phyloP scores from a whole-genome alignment of 75 land plant genomes.

The Larix kaempferi region DNA sequence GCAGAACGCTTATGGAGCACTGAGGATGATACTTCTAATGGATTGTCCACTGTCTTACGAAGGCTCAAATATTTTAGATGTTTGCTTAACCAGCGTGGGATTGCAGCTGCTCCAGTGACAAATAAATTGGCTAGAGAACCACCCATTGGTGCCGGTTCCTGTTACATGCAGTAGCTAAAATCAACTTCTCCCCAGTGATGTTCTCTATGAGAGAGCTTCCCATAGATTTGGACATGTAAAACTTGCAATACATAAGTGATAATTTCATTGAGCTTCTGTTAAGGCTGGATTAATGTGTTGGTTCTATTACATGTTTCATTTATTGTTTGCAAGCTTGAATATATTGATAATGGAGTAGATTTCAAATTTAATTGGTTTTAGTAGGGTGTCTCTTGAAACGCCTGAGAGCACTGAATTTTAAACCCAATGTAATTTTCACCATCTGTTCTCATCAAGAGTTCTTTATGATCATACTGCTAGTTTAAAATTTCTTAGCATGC shows the following conservation, averaged over 20 bases:
- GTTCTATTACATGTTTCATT: neutral
- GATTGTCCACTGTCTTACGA: conserved; percentile 30
- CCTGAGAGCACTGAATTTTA: neutral
- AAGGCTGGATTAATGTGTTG: neutral
- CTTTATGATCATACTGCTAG: neutral
- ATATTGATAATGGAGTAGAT: neutral
- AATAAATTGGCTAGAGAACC: conserved; percentile 44
- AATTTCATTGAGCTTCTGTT: neutral
- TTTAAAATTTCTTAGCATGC: neutral
- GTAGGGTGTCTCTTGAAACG: neutral
- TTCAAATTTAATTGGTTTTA: neutral
- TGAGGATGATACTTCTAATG: conserved; percentile 31
- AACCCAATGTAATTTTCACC: neutral
- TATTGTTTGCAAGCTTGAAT: neutral
- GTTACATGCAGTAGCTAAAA: conserved; percentile 53
- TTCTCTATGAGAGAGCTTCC: neutral
- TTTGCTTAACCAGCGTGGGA: conserved; percentile 68
- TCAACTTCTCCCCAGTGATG: neutral
- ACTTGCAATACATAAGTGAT: neutral
- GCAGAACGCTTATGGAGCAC: conserved; percentile 90
- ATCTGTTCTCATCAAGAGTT: neutral
- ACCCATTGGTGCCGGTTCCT: conserved; percentile 79
- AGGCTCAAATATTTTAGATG: conserved; percentile 78
- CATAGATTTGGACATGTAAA: neutral
- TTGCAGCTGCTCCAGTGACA: conserved; percentile 80